These are phyloP conservation scores for Melampsora americana DNA, from an alignment of 1,284 basidiomycete species.

Conservation along the genomic window DNA sequence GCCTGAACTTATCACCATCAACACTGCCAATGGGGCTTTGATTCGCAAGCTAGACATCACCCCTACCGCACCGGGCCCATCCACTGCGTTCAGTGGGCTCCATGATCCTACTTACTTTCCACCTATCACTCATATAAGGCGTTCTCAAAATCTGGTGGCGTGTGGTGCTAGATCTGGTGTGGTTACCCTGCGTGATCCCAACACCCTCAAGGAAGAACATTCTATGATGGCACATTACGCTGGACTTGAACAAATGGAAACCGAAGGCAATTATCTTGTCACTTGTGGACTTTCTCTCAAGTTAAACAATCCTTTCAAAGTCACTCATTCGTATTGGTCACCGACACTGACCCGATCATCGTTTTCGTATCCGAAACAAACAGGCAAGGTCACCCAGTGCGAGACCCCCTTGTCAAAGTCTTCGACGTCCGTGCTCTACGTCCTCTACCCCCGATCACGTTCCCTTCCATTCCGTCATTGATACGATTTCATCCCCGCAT, in stretches of 20 bases:
- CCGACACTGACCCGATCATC: neutral
- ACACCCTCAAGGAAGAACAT: constrained; percentile 43
- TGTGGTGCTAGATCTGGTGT: constrained; percentile 44
- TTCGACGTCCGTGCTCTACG: constrained; percentile 83
- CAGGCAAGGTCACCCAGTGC: constrained; percentile 80
- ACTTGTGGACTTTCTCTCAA: constrained; percentile 45
- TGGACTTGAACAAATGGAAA: constrained; percentile 45
- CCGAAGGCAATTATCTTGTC: constrained; percentile 44
- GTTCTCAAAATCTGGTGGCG: constrained; percentile 40
- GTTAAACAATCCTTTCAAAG: constrained; percentile 17
- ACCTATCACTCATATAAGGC: constrained; percentile 36
- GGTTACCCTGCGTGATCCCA: constrained; percentile 40
- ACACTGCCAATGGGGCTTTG: constrained; percentile 32
- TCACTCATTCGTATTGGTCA: neutral
- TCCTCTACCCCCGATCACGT: constrained; percentile 75
- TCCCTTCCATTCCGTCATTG: constrained; percentile 81
- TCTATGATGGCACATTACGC: constrained; percentile 45
- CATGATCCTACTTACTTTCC: constrained; percentile 24
- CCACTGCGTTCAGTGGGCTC: constrained; percentile 1
- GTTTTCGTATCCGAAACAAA: constrained; percentile 1
- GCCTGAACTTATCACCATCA: constrained; percentile 43
- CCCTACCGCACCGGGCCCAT: neutral
- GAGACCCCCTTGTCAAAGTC: constrained; percentile 87
- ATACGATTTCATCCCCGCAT: constrained; percentile 78
- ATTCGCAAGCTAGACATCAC: constrained; percentile 41